Evolutionary conservation across 2,329 filamentous ascomycete genomes (phyloP), one percentile per base, ranked within the genome.

Genomic region (Didymella arachidicola): DNA sequence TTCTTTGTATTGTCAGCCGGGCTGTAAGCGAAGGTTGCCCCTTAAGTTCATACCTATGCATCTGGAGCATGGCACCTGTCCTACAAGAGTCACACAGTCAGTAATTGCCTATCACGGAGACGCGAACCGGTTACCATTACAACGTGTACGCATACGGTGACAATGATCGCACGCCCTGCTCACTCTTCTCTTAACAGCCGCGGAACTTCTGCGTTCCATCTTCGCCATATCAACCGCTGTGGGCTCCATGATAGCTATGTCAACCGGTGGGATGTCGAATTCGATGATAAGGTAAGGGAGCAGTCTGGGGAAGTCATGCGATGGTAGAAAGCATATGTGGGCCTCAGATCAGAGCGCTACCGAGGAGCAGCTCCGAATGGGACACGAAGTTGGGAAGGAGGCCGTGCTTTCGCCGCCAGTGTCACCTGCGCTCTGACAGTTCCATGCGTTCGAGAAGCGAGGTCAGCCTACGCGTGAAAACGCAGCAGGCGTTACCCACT

Each of bases 131-230:
- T 49, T 56, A 60, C 57, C 93, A 77, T 97, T 93, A 74, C 93
- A 97, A 80, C 96, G 96, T 32, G 93, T 97, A 68, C 93, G 86
- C 67, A 97, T 84, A 77, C 97, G 93, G 77, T 97, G 97, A 80
- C 93, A 97, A 78, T 97, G 93, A 78, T 97, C 93, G 80, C 93
- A 97, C 16, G 93, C 93, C 70, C 93, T 86, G 79, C 92, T 97
- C 72, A 97, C 97, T 73, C 93, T 87, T 64, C 92, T 87, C 69
- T 93, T 86, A 54, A 96, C 89, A 27, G 90, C 87, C 1, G 86
- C 88, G 14, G 87, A 73, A 53, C 61, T 63, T 60, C 68, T 71
- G 16, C 73, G 73, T 53, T 77, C 72, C n/a, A 70, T 64, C 57
- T 72, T 75, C 38, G 59, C 53, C 41, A 67, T 56, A 7, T 74